A percentile compares a stretch with the other conserved stretches of the same genome.
Conservation (phyloP, 1,284 basidiomycete genomes). For the Mycosarcoma maydis region DNA sequence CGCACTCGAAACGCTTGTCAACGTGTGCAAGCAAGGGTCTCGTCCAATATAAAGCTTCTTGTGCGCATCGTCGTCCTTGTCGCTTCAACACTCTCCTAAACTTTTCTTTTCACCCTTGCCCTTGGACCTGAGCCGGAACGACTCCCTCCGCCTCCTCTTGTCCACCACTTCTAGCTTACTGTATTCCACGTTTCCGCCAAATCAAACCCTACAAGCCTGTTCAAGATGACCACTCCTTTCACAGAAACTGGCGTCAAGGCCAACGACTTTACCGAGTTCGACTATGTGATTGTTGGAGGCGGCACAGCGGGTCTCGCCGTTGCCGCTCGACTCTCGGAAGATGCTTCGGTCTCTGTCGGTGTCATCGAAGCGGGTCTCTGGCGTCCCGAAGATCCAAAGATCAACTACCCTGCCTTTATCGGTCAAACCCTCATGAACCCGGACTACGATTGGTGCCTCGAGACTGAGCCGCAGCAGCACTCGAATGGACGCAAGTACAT, state of each 20-base stretch:
- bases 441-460: constrained; percentile 50
- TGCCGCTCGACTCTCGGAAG: constrained; percentile 50
- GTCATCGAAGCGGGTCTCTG: constrained; percentile 57
- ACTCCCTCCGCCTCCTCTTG: too few relatives aligned
- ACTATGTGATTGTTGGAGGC: constrained; percentile 53
- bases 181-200: too few relatives aligned
- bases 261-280: constrained; percentile 49
- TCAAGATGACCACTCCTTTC: constrained; percentile 16
- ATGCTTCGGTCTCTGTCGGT: constrained; percentile 46
- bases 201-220: too few relatives aligned
- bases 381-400: constrained; percentile 50
- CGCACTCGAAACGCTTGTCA: too few relatives aligned
- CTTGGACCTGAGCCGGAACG: too few relatives aligned
- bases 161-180: too few relatives aligned
- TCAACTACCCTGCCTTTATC: constrained; percentile 51
- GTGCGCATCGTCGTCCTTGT: too few relatives aligned
- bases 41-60: too few relatives aligned
- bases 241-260: constrained; percentile 48
- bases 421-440: constrained; percentile 53
- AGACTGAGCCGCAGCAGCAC: constrained; percentile 43
- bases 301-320: constrained; percentile 55
- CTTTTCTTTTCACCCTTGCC: too few relatives aligned
- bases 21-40: too few relatives aligned
- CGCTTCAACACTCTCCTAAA: too few relatives aligned
- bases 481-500: constrained; percentile 47